Evolutionary conservation across 192 early-diverging fungal species (phyloP).

Genomic region (Cetraspora pellucida): DNA sequence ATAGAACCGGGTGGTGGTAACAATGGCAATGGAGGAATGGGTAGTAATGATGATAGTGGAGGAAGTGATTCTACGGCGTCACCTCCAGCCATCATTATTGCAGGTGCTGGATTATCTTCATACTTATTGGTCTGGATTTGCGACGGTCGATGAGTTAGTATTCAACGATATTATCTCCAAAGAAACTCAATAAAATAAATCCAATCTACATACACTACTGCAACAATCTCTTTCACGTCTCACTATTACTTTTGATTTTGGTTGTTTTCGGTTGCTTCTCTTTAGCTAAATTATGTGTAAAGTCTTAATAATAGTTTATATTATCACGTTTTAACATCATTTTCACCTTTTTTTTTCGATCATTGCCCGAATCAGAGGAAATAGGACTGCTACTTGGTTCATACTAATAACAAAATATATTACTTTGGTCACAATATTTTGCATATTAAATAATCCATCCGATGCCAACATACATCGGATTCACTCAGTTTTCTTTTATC

Average conservation of each 20-base stretch:
- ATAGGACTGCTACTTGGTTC: neutral
- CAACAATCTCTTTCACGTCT: neutral
- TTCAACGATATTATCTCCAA: neutral
- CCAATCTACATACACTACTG: neutral
- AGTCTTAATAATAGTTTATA: constrained; percentile 5
- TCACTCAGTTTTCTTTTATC: neutral
- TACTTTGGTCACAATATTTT: neutral
- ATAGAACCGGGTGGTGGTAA: neutral
- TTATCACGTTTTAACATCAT: neutral
- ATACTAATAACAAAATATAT: neutral
- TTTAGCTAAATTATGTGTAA: neutral
- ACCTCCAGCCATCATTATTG: no score
- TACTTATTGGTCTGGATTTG: neutral
- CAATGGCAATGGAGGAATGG: neutral
- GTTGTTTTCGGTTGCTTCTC: neutral
- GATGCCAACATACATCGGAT: neutral
- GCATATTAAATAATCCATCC: neutral
- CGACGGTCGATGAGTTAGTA: neutral
- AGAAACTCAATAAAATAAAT: neutral
- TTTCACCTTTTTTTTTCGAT: neutral
- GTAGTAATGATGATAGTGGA: neutral
- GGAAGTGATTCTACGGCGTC: no score
- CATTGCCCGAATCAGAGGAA: no score
- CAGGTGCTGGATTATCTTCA: no score
- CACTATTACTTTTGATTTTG: neutral